Evolutionary conservation across 495 filamentous ascomycete species (phyloP), one percentile per base, ranked within the genome.

Genomic region (Hypoxylon subgilvum): DNA sequence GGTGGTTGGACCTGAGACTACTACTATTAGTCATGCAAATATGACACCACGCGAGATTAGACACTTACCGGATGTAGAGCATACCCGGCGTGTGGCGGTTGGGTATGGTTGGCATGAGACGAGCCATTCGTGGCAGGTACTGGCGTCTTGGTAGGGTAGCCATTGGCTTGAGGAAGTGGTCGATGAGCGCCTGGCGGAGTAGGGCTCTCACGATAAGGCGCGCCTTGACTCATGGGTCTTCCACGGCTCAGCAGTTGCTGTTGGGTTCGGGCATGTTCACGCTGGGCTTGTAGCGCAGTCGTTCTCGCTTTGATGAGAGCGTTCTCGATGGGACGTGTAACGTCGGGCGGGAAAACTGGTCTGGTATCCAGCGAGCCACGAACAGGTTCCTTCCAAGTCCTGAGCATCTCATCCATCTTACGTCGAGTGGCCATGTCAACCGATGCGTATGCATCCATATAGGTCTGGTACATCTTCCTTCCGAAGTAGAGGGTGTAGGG

Each of bases 341-440:
- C 80, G 18, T 97, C 91, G 9, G 82, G 77, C 12, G 90, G 84
- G 70, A 98, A 98, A 44, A 98, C 93, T 1, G 94, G 93, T 59
- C 88, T 82, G 1, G 84, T 83, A 64, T 95, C 91, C 47, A 93
- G 80, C 9, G 94, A 96, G 14, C 92, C 94, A 0, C 92, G 90
- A 3, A 96, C 90, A 13, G 95, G 90, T 69, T 96, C 89, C 71
- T 96, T 98, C 94, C 94, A 98, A 0, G 94, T 98, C 75, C 90
- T 92, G 43, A 97, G 82, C 89, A 98, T 92, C 73, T 95, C 92
- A 55, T 97, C 93, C 77, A 98, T 85, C 74, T 94, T 93, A 49
- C 86, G 82, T 63, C 94, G 82, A n/a, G 89, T 90, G 32, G 78
- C 76, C 43, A 77, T 77, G 65, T 96, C 91, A 53, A 97, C 91